phyloP scores from a whole-genome alignment of 2,329 filamentous ascomycete species.

The Dothideomycetidae sp. region DNA sequence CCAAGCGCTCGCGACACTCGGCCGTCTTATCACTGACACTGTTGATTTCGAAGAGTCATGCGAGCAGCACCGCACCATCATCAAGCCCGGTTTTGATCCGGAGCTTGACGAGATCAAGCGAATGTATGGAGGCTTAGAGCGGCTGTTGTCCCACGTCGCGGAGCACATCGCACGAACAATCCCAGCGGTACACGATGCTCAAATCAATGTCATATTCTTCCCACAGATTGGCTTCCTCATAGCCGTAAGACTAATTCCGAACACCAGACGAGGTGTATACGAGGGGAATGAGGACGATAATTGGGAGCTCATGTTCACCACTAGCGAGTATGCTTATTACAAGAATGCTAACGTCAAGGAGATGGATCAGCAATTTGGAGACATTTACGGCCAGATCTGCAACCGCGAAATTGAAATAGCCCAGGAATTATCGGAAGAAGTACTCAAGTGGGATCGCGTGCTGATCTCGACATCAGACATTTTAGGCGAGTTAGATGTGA shows the following conservation, averaged over 20 bases:
- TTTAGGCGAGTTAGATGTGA: constrained; percentile 74
- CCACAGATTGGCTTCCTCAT: constrained; percentile 86
- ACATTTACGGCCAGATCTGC: constrained; percentile 71
- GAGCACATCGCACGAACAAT: constrained; percentile 48
- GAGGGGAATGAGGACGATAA: constrained; percentile 43
- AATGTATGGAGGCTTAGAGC: constrained; percentile 62
- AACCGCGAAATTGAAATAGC: constrained; percentile 84
- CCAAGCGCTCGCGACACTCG: constrained; percentile 47
- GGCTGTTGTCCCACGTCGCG: constrained; percentile 55
- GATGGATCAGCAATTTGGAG: constrained; percentile 68
- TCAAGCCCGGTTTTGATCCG: constrained; percentile 55
- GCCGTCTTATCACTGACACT: constrained; percentile 55
- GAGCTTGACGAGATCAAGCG: constrained; percentile 66
- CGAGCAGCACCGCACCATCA: constrained; percentile 55
- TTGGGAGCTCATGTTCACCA: constrained; percentile 69
- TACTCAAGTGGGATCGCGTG: constrained; percentile 54
- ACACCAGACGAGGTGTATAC: constrained; percentile 46
- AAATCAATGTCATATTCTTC: constrained; percentile 71
- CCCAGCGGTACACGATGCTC: constrained; percentile 40
- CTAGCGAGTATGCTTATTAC: constrained; percentile 59
- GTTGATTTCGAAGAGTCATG: constrained; percentile 70
- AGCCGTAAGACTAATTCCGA: constrained; percentile 49
- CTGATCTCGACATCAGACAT: constrained; percentile 60
- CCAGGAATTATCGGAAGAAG: constrained; percentile 55
- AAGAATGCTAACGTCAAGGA: constrained; percentile 72